Evolutionary conservation across 768 basidiomycete species (phyloP), one percentile per base, ranked within the genome.

Genomic region (Cubamyces sp.): DNA sequence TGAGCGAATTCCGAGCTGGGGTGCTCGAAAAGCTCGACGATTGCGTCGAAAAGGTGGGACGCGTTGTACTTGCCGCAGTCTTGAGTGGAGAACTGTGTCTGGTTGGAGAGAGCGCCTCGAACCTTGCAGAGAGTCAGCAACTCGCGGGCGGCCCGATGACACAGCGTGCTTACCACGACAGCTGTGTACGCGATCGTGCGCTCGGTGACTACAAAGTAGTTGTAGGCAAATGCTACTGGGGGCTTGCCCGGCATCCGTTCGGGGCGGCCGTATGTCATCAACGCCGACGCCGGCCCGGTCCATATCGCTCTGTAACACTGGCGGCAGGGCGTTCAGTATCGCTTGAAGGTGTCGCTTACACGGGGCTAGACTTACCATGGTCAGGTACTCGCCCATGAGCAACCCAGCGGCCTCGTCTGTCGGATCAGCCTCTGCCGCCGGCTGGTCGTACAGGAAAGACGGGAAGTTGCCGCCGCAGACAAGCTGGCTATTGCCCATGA

Each of bases 391-490:
- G 39, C 57, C 30, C 12, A 19, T 30, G 18, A 59, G 48, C 48
- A 43, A 51, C 11, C 42, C 42, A 18, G 42, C 42, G 16, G 15
- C 42, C 16, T 43, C 42, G 7, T 42, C 39, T 6, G 23, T 6
- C 16, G 19, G n/a, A 12, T 60, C 18, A 18, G 26, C 47, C 47
- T 7, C 5, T 19, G 19, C 28, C 43, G n/a, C n/a, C n/a, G n/a
- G n/a, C n/a, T 60, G 43, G 21, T 49, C 47, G 19, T 60, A 60
- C 11, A 60, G 37, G n/a, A 51, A 60, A 6, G 49, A 40, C 4
- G 58, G 49, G 11, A 50, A 50, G 39, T 52, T 46, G 14, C 37
- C 26, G 23, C 42, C 56, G 6, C 18, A 25, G 30, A 54, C 28
- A 34, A 21, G 15, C 21, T 23, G 15, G 21, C 4, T 46, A 8